Base-by-base conservation (phyloP, 2,329 filamentous ascomycete genomes). In the Trichoderma oligosporum region DNA sequence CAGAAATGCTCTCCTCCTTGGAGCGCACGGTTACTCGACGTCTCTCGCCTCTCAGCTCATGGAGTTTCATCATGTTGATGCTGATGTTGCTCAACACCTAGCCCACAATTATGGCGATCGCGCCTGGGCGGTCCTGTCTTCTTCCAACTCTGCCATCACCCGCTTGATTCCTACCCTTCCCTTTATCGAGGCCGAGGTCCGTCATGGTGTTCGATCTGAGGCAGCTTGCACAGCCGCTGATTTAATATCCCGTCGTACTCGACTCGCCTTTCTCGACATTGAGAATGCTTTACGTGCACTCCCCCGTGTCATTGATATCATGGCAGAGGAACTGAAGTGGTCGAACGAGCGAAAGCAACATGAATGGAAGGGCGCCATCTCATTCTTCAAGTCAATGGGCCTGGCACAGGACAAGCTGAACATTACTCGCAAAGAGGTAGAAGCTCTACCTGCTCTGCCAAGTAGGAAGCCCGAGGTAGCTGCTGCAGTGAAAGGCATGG, bases 251-350 rank as follows among this genome's bases (percentile, higher is more conserved):
- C 83, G 87, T 56, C 79, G 87, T 56, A 90, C 85, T 41, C 81
- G 87, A 55, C 75, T 91, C 42, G 85, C 87, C n/a, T 91, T 91
- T 75, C 73, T 91, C 61, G 89, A 91, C 70, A 86, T 86, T 1
- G 82, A 88, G 67, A 84, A 84, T 24, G 84, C 87, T 0, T 78
- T 90, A 9, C 82, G 87, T 67, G 82, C 86, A 1, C 78, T 91
- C 16, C 87, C 87, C 7, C 75, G 72, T 18, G 82, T 91, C 56
- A 87, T 91, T 62, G 87, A 90, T 65, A 71, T 90, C 49, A 89
- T 91, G 84, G 80, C 74, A 25, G 82, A 85, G 61, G 86, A 91
- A 71, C 75, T 89, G 46, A 73, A 79, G 47, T 91, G 87, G 87
- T 78, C 76, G 64, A 72, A 71, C 51, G 76, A 76, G 56, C 76